Evolutionary conservation across 2,329 filamentous ascomycete genomes (phyloP), one percentile per base, ranked within the genome.

Genomic region (Calonectria crousiana): DNA sequence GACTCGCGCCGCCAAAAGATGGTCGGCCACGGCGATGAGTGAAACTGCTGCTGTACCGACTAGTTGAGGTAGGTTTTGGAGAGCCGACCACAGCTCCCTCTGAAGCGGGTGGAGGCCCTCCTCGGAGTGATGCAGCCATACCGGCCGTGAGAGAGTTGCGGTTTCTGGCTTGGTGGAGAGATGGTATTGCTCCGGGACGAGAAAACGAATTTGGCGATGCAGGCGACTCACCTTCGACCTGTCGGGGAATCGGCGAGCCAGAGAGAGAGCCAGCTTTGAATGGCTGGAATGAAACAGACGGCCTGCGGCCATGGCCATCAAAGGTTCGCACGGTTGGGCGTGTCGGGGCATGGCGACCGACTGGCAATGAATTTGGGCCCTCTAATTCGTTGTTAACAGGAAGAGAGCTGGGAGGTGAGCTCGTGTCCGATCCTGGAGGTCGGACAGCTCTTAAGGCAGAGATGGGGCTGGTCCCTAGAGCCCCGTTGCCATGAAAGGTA

Each of bases 201-300:
- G 86, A 81, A 11, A 89, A 81, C 0, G 90, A 91, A 56, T 88
- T 87, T 3, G 91, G 89, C 4, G 92, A 93, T 38, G 88, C 86
- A 18, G 91, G 89, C 2, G 87, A 82, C 64, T 91, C 90, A 18
- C 85, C 83, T 16, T 91, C 90, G 3, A 84, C 82, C 9, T 87
- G 82, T 36, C 89, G 86, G 34, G 86, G 86, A n/a, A 89, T 83
- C 0, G 96, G 96, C 6, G 96, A 98, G 5, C 94, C 95, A 2
- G 96, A 98, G n/a, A 98, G 88, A 1, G 96, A 97, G 14, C 96
- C 96, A 18, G 96, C 95, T 85, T 99, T 99, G 88, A 99, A 99
- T 0, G 96, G 96, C 79, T 97, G 95, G 80, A 98, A 98, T 0
- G 95, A 97, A 28, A 98, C 91, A 0, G 95, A 98, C 9, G 94